A percentile compares a stretch with the other conserved stretches of the same genome.
phyloP scores from a whole-genome alignment of 1,284 basidiomycete species.

The Fomitopsis pinicola region DNA sequence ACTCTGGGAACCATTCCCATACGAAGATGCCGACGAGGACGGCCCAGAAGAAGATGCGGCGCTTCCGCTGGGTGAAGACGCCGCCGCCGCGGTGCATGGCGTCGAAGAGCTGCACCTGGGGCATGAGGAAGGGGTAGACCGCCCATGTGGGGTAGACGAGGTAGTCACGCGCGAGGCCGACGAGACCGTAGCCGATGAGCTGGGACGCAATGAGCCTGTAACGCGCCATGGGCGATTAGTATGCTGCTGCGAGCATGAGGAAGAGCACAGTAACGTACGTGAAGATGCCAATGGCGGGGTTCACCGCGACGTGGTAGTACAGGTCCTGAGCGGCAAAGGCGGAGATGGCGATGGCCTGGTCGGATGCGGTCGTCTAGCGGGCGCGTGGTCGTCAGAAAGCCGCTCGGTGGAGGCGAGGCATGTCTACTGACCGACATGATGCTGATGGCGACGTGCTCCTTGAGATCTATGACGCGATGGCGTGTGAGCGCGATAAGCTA shows the following conservation, averaged over 20 bases:
- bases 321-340: slow-evolving; percentile 30
- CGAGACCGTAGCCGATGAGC: slow-evolving; percentile 28
- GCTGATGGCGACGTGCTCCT: slow-evolving; percentile 59
- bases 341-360: slow-evolving; percentile 5
- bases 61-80: slow-evolving; percentile 43
- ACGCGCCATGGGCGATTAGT: slow-evolving; percentile 24
- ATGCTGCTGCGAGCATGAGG: not conserved
- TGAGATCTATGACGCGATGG: slow-evolving; percentile 37
- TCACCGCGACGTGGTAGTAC: slow-evolving; percentile 32
- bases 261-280: not conserved
- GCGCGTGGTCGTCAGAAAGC: not conserved
- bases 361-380: not conserved
- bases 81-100: slow-evolving; percentile 48
- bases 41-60: slow-evolving; percentile 48
- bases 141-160: slow-evolving; percentile 33
- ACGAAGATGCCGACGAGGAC: slow-evolving; percentile 33
- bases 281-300: slow-evolving; percentile 7
- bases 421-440: slow-evolving; percentile 35
- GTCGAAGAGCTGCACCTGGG: slow-evolving; percentile 50
- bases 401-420: not conserved
- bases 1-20: slow-evolving; percentile 9
- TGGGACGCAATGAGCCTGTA: slow-evolving; percentile 28
- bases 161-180: slow-evolving; percentile 7
- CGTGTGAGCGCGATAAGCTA: not conserved
- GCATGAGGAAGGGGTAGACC: slow-evolving; percentile 27